Evolutionary conservation across 495 filamentous ascomycete species (phyloP).

Genomic region (Podospora appendiculata): DNA sequence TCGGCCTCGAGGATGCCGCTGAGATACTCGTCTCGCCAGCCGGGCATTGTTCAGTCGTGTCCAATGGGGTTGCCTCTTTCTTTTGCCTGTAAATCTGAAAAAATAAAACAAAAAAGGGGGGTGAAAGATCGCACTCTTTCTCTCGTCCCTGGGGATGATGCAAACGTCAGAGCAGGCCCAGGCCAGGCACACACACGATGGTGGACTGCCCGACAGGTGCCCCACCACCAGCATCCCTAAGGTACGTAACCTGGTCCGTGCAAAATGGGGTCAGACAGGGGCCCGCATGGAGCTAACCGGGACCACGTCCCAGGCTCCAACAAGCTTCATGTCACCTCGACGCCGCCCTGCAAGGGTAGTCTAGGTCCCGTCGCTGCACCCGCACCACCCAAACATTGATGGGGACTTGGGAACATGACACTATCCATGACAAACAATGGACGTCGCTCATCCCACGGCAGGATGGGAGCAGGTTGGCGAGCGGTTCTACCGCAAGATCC

Average conservation of each 20-base stretch:
- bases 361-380: background rate
- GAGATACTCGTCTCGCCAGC: slow-evolving; percentile 42
- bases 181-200: background rate
- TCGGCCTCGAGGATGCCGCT: slow-evolving; percentile 32
- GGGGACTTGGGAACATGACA: no score
- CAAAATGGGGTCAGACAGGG: background rate
- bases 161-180: background rate
- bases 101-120: background rate
- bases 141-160: background rate
- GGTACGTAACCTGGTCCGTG: background rate
- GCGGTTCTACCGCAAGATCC: slow-evolving; percentile 86
- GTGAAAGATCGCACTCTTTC: no score
- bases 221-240: no score
- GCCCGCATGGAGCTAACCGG: background rate
- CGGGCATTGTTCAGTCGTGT: slow-evolving; percentile 23
- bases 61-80: background rate
- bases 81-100: background rate
- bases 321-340: no score
- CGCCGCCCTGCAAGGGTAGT: no score
- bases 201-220: no score
- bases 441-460: slow-evolving; percentile 60
- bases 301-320: background rate
- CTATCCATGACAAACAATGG: slow-evolving; percentile 33
- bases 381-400: background rate
- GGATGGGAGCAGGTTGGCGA: slow-evolving; percentile 92